phyloP scores from a whole-genome alignment of 202 grass and related monocot genomes.

The Digitaria exilis region DNA sequence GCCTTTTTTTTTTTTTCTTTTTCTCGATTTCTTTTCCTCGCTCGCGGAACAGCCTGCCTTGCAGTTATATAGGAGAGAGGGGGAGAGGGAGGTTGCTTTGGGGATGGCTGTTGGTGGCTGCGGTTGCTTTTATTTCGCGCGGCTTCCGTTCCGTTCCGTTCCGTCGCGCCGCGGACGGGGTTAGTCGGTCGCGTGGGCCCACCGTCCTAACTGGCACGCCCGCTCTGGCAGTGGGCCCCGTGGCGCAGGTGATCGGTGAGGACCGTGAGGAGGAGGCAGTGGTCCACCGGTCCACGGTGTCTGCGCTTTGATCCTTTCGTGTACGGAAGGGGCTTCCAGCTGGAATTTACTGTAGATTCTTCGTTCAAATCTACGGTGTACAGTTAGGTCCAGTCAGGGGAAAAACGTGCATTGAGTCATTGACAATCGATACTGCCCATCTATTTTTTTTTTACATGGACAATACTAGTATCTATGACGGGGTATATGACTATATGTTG shows the following conservation, averaged over 20 bases:
- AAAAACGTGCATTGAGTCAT: too few species aligned
- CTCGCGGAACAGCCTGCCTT: not conserved
- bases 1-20: not conserved
- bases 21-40: not conserved
- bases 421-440: too few species aligned
- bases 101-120: not conserved
- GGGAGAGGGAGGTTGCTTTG: too few species aligned
- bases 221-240: not conserved
- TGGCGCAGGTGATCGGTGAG: not conserved
- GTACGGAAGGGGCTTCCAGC: not conserved
- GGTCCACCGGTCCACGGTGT: not conserved
- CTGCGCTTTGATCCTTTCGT: not conserved
- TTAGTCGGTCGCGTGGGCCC: not conserved
- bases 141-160: not conserved
- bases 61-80: not conserved
- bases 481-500: too few species aligned
- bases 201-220: not conserved
- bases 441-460: too few species aligned
- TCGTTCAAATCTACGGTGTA: too few species aligned
- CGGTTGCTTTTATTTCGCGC: not conserved
- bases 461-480: too few species aligned
- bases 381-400: too few species aligned
- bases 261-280: not conserved
- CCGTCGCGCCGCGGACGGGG: not conserved
- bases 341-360: too few species aligned